Evolutionary conservation across 2,329 filamentous ascomycete species (phyloP).

Genomic region (Ophiostoma novo-ulmi): DNA sequence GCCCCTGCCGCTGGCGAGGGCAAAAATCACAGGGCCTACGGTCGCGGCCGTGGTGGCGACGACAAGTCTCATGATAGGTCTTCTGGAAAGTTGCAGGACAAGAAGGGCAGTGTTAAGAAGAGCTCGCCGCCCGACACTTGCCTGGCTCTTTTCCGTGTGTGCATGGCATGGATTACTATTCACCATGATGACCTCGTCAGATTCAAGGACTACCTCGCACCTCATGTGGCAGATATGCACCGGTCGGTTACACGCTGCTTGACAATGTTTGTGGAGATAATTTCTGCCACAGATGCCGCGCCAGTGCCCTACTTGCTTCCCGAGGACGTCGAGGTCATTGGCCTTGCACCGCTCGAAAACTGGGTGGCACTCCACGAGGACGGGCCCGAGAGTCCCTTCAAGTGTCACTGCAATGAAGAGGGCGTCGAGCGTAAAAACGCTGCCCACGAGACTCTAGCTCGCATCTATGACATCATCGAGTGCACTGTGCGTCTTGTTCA

Average conservation of each 20-base stretch:
- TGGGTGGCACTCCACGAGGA: slow-evolving; percentile 25
- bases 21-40: neutral
- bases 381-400: slow-evolving; percentile 19
- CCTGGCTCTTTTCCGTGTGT: slow-evolving; percentile 50
- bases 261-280: slow-evolving; percentile 46
- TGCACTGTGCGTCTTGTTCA: slow-evolving; percentile 26
- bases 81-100: neutral
- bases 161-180: slow-evolving; percentile 49
- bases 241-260: slow-evolving; percentile 44
- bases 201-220: slow-evolving; percentile 43
- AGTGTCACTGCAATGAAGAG: slow-evolving; percentile 26
- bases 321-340: slow-evolving; percentile 47
- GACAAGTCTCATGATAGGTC: neutral
- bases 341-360: slow-evolving; percentile 40
- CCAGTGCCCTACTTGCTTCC: slow-evolving; percentile 45
- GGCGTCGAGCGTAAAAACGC: slow-evolving; percentile 21
- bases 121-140: slow-evolving; percentile 38
- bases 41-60: neutral
- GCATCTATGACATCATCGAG: slow-evolving; percentile 29
- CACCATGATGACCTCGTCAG: slow-evolving; percentile 43
- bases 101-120: neutral
- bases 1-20: neutral
- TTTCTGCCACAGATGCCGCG: slow-evolving; percentile 37
- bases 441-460: slow-evolving; percentile 25
- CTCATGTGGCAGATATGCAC: slow-evolving; percentile 44